Conservation (phyloP, 345 rosid genomes). For the Arabidopsis suecica region DNA sequence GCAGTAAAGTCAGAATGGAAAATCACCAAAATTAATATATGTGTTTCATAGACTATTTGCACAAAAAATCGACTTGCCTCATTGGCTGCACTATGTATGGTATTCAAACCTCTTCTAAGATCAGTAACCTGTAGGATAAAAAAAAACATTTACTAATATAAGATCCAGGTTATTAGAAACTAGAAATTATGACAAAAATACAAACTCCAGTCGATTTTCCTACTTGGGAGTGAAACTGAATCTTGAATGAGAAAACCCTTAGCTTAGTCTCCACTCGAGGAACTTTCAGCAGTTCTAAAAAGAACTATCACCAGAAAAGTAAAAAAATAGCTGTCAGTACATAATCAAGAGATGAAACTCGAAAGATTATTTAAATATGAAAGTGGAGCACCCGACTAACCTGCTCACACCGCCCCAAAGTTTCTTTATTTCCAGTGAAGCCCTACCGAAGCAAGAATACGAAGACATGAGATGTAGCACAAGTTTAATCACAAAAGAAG, state of each 20-base stretch:
- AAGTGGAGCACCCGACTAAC: conserved; percentile 47
- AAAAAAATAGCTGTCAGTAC: conserved; percentile 33
- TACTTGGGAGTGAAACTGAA: conserved; percentile 76
- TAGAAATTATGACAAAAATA: conserved; percentile 24
- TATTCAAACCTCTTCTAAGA: conserved; percentile 65
- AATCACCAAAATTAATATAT: conserved; percentile 27
- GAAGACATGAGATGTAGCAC: conserved; percentile 31
- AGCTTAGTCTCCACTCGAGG: conserved; percentile 85
- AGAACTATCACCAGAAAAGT: conserved; percentile 59
- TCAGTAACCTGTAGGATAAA: conserved; percentile 69
- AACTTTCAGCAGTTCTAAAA: conserved; percentile 80
- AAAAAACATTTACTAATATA: conserved; percentile 27
- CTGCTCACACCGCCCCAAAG: conserved; percentile 86
- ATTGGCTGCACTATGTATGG: conserved; percentile 65
- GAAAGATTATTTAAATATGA: conserved; percentile 19
- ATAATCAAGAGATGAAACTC: background rate
- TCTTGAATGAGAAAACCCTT: conserved; percentile 78
- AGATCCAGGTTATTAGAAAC: conserved; percentile 26
- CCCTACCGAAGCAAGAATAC: conserved; percentile 53
- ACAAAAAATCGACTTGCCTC: conserved; percentile 59
- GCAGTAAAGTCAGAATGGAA: conserved; percentile 23
- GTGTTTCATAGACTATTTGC: conserved; percentile 26
- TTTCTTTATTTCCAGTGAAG: conserved; percentile 64
- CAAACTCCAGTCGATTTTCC: conserved; percentile 36
- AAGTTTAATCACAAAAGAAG: conserved; percentile 26